Evolutionary conservation across 2,329 filamentous ascomycete genomes (phyloP), one percentile per base, ranked within the genome.

Genomic region (Trichoderma atrobrunneum): DNA sequence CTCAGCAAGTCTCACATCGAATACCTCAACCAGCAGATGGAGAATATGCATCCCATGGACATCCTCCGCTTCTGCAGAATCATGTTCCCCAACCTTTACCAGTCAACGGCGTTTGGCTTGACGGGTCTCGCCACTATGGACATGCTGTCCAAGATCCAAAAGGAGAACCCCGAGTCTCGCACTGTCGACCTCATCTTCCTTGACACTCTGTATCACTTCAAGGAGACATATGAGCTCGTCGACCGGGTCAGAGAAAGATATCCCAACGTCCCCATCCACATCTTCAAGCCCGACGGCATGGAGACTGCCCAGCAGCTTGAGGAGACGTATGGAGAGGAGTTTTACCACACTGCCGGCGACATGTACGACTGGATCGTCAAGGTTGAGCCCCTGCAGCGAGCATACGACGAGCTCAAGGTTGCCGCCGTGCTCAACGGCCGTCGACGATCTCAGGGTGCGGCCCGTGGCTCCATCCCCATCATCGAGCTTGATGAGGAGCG

Each of bases 341-440:
- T 98, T 62, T 99, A 95, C 91, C 92, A 97, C 80, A 89, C 86
- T 36, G 92, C 96, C 75, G 88, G 94, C 64, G 93, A 98, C 79
- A 88, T 95, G 78, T 99, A 99, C 84, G 96, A 99, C 87, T 98
- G 93, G 87, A 87, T 96, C 74, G 96, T 95, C 84, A 99, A 99
- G 86, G 96, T 99, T 63, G 96, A 99, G 86, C 96, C 96, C 18
- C 93, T 95, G 70, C 91, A 97, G 84, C 91, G 96, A 74, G 94
- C 96, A 7, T 98, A 98, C 83, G 86, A 91, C 21, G 92, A 97
- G 75, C 89, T 98, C 72, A 89, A 92, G 78, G 95, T 98, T 71
- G 92, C 92, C 72, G 96, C 96, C 68, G 93, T 98, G 67, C 87
- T 99, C 75, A 99, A 96, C 60, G 96, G 96, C 68, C 93, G 96